Evolutionary conservation across 2,329 filamentous ascomycete species (phyloP).

Genomic region (Sordariomycetes sp.): DNA sequence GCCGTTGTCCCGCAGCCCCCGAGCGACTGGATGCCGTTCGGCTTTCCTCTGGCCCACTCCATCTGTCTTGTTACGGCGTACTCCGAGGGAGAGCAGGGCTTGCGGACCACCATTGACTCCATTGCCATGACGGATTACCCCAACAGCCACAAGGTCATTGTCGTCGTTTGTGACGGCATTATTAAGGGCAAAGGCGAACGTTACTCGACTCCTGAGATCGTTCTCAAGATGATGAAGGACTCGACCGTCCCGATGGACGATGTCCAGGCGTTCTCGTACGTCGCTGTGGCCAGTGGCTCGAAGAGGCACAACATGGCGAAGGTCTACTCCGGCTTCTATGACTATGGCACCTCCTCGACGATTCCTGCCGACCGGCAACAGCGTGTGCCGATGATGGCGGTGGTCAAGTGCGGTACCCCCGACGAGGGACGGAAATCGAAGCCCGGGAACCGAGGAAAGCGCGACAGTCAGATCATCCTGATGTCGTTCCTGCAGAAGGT

Average conservation of each 20-base stretch:
- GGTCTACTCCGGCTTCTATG: constrained; percentile 95
- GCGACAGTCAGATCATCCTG: constrained; percentile 96
- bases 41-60: constrained; percentile 84
- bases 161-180: constrained; percentile 93
- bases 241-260: constrained; percentile 69
- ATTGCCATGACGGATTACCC: constrained; percentile 97
- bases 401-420: constrained; percentile 92
- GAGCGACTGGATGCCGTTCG: constrained; percentile 94
- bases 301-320: constrained; percentile 99
- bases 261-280: constrained; percentile 86
- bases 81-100: constrained; percentile 86
- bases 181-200: constrained; percentile 92
- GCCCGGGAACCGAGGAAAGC: constrained; percentile 94
- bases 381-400: constrained; percentile 91
- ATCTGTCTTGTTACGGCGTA: constrained; percentile 96
- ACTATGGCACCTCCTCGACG: constrained; percentile 73
- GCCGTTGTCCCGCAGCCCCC: constrained; percentile 92
- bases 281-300: constrained; percentile 87
- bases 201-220: constrained; percentile 80
- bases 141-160: constrained; percentile 95
- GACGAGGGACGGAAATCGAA: constrained; percentile 74
- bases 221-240: constrained; percentile 90
- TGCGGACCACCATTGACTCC: constrained; percentile 90
- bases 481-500: constrained; percentile 99
- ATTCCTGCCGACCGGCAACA: constrained; percentile 85